Percentiles rank a stretch among this genome's conserved stretches.
These are phyloP conservation scores for Quercus gilva DNA, from an alignment of 306 rosid genomes.

Conservation along the genomic window DNA sequence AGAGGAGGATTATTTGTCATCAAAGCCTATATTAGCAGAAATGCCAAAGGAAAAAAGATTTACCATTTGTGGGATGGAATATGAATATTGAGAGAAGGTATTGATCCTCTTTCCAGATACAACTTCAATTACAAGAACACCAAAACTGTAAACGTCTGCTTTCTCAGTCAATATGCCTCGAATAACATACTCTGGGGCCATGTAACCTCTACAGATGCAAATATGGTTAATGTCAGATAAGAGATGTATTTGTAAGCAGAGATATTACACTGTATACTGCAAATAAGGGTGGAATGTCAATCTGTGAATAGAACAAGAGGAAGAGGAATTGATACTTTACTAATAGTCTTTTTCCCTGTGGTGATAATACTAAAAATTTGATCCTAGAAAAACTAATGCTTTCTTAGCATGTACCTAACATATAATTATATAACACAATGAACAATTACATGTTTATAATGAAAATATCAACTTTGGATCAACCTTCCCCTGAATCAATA, in stretches of 20 bases:
- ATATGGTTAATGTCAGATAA: neutral
- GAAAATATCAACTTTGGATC: neutral
- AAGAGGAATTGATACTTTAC: neutral
- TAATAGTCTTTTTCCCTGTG: too few relatives aligned
- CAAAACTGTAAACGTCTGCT: constrained; percentile 78
- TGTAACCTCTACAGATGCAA: constrained; percentile 52
- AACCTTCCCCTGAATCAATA: neutral
- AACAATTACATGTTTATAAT: neutral
- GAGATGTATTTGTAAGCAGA: neutral
- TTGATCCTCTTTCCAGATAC: constrained; percentile 54
- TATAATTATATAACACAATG: neutral
- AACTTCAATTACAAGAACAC: constrained; percentile 60
- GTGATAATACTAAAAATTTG: neutral
- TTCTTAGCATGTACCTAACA: neutral
- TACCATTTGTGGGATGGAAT: constrained; percentile 39
- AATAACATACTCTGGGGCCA: constrained; percentile 77
- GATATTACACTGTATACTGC: neutral
- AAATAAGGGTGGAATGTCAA: neutral
- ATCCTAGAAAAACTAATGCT: neutral
- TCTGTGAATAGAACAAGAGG: neutral
- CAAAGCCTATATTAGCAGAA: neutral
- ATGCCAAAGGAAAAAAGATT: neutral
- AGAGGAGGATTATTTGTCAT: neutral
- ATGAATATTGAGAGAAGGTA: constrained; percentile 15
- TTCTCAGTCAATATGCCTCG: constrained; percentile 64